Base-by-base conservation (phyloP, 2,329 filamentous ascomycete species). In the Nemania diffusa region DNA sequence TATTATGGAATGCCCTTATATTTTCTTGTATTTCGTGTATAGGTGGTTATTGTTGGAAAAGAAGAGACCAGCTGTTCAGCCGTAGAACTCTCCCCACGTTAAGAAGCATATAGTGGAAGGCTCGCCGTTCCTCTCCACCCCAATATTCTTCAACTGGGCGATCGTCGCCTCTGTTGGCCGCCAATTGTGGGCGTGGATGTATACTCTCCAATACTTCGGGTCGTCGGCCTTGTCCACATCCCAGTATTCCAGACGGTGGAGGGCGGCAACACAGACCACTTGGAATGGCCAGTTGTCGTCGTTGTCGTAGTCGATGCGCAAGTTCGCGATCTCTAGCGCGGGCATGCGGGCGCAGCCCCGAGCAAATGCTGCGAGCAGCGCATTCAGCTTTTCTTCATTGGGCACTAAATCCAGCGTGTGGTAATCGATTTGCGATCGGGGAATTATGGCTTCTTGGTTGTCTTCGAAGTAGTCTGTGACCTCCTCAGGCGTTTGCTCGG, bases 311-410 rank as follows among this genome's bases (percentile, higher is more conserved):
- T 63, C 32, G 17, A 37, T 34, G 5, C 13, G 20, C 26, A 64
- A 13, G 3, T 22, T 9, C 7, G 53, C 55, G 9, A n/a, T 8
- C 5, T 52, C 3, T 11, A 58, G 26, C 26, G 32, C 53, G 3
- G 61, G 53, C 61, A 64, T 57, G 20, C 55, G 44, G 26, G 40
- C 55, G n/a, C 56, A 64, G 48, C 48, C 52, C 22, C 62, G 55
- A 46, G 55, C 62, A 20, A 64, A 64, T 26, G 56, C 56, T 13
- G 9, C 13, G 6, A 55, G 32, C 48, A 64, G 34, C 15, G 26
- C 29, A 27, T 59, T 40, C 26, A 64, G 3, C 26, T 22, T 53
- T 20, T 56, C 56, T 11, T 50, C 29, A 8, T 42, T 24, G 2
- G 34, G 34, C 8, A 24, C 20, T 4, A 44, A n/a, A 6, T 8